Evolutionary conservation across 2,329 filamentous ascomycete species (phyloP).

Genomic region (Diplocarpon rosae): DNA sequence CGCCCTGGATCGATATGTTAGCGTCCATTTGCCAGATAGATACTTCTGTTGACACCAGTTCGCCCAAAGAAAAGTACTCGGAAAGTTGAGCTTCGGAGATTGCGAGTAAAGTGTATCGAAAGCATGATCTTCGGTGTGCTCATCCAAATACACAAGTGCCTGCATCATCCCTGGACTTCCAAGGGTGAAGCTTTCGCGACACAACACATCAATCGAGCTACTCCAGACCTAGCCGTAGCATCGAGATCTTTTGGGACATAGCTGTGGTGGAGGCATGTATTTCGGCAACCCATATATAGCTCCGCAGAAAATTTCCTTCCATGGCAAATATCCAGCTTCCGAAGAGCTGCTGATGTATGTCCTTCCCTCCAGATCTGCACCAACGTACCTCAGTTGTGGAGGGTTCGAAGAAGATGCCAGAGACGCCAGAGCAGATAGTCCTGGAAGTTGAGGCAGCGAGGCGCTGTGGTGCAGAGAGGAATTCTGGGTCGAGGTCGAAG

Average conservation of each 20-base stretch:
- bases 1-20: constrained; percentile 19
- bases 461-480: constrained; percentile 33
- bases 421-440: constrained; percentile 47
- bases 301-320: no score
- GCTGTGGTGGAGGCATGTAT: not conserved
- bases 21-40: constrained; percentile 7
- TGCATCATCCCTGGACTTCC: constrained; percentile 2
- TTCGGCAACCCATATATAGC: no score
- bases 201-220: no score
- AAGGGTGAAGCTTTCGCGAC: not conserved
- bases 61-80: not conserved
- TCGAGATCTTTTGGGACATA: not conserved
- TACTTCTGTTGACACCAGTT: not conserved
- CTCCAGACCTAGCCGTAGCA: no score
- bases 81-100: not conserved
- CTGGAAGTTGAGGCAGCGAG: constrained; percentile 36
- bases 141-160: constrained; percentile 1
- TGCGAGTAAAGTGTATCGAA: not conserved
- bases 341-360: not conserved
- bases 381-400: constrained; percentile 38
- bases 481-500: constrained; percentile 39
- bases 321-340: not conserved
- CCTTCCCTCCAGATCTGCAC: constrained; percentile 1
- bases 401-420: constrained; percentile 39
- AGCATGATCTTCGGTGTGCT: not conserved